Evolutionary conservation across 2,329 filamentous ascomycete species (phyloP).

Genomic region (Trichophyton rubrum): DNA sequence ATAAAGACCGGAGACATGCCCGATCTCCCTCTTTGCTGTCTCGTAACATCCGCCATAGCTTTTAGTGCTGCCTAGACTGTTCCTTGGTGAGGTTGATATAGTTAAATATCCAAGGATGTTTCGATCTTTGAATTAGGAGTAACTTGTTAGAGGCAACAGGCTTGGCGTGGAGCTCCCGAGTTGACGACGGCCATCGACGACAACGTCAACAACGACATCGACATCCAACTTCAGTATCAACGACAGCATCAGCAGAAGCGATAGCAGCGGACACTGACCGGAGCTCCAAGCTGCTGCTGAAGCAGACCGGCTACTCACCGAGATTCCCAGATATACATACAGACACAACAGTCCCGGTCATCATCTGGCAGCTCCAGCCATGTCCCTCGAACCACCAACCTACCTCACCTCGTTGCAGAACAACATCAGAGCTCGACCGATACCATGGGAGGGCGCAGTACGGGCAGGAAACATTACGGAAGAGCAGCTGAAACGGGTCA

Average conservation of each 20-base stretch:
- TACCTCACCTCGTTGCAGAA: conserved; percentile 83
- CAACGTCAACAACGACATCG: neutral
- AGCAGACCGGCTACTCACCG: neutral
- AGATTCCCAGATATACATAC: neutral
- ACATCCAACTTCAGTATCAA: too few relatives aligned
- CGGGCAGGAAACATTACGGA: conserved; percentile 89
- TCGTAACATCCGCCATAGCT: too few relatives aligned
- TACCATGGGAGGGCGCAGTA: conserved; percentile 95
- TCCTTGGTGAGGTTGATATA: neutral
- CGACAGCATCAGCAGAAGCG: neutral
- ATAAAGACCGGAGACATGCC: too few relatives aligned
- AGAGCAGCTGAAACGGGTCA: conserved; percentile 87
- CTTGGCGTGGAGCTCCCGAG: neutral
- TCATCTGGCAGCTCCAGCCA: conserved; percentile 27
- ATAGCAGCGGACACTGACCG: neutral
- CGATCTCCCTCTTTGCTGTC: too few relatives aligned
- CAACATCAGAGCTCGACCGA: conserved; percentile 90
- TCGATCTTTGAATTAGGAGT: neutral
- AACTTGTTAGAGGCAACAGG: neutral
- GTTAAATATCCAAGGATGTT: neutral
- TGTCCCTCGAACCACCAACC: conserved; percentile 85
- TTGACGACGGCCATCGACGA: neutral
- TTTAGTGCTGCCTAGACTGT: neutral
- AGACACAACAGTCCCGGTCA: neutral
- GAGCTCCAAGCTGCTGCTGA: neutral